A percentile compares a stretch with the other conserved stretches of the same genome.
phyloP scores from a whole-genome alignment of 345 rosid genomes.

The Sisymbrium altissimum region DNA sequence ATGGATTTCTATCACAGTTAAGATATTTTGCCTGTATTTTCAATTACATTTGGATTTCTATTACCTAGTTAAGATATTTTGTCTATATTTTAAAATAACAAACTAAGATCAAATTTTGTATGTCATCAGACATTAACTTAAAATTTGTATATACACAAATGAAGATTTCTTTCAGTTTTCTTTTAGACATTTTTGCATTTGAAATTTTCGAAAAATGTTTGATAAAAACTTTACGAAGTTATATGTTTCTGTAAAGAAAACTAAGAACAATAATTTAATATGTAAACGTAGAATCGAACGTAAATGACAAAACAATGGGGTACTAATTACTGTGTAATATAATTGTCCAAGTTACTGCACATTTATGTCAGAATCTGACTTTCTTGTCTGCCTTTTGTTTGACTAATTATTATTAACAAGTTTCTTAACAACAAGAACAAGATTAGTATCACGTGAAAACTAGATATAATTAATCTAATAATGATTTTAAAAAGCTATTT shows the following conservation, averaged over 20 bases:
- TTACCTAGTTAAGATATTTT: not conserved
- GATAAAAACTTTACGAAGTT: not conserved
- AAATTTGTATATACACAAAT: not conserved
- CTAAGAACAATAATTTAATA: not conserved
- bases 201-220: not conserved
- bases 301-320: not conserved
- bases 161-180: not conserved
- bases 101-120: not conserved
- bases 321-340: not conserved
- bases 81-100: not conserved
- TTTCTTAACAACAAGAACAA: conserved; percentile 6
- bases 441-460: conserved; percentile 19
- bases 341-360: conserved; percentile 2
- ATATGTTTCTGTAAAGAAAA: not conserved
- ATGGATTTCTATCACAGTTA: not conserved
- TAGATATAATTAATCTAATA: not conserved
- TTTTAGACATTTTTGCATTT: not conserved
- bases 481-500: not conserved
- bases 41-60: not conserved
- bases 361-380: conserved; percentile 23
- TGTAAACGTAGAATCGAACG: not conserved
- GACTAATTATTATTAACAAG: not conserved
- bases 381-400: conserved; percentile 11
- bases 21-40: not conserved
- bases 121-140: not conserved